A percentile compares a stretch with the other conserved stretches of the same genome.
Conservation (phyloP, 768 basidiomycete species). For the Termitomyces sp. region DNA sequence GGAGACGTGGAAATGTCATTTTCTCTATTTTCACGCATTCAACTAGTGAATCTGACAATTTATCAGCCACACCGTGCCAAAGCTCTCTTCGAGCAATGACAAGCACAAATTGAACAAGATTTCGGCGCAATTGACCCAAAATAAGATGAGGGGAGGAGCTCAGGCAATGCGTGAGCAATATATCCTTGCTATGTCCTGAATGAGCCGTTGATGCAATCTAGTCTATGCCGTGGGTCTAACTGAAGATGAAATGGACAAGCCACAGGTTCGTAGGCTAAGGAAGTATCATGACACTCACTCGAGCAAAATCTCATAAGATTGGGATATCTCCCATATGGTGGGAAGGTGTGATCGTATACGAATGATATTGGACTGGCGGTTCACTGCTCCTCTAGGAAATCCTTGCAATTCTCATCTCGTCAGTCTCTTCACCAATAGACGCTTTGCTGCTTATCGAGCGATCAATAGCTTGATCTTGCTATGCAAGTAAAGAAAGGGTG, state of each 20-base stretch:
- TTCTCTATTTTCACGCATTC: neutral
- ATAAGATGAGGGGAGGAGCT: slow-evolving; percentile 70
- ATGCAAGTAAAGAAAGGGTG: slow-evolving; percentile 80
- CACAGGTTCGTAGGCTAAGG: slow-evolving; percentile 50
- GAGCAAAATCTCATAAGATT: slow-evolving; percentile 40
- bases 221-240: slow-evolving; percentile 77
- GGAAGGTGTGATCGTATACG: slow-evolving; percentile 55
- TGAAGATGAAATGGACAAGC: slow-evolving; percentile 78
- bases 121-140: slow-evolving; percentile 69
- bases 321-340: slow-evolving; percentile 90
- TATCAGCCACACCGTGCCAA: slow-evolving; percentile 35
- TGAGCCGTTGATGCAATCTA: slow-evolving; percentile 18
- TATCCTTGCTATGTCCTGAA: neutral
- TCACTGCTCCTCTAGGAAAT: slow-evolving; percentile 46
- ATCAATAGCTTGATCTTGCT: slow-evolving; percentile 64
- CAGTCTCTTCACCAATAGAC: slow-evolving; percentile 7
- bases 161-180: slow-evolving; percentile 75
- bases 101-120: slow-evolving; percentile 61
- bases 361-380: neutral
- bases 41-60: slow-evolving; percentile 1
- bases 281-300: neutral
- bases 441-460: neutral
- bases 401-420: slow-evolving; percentile 84
- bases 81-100: slow-evolving; percentile 18
- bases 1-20: slow-evolving; percentile 35